phyloP scores from a whole-genome alignment of 2,329 filamentous ascomycete genomes.

The Fusarium praegraminearum region DNA sequence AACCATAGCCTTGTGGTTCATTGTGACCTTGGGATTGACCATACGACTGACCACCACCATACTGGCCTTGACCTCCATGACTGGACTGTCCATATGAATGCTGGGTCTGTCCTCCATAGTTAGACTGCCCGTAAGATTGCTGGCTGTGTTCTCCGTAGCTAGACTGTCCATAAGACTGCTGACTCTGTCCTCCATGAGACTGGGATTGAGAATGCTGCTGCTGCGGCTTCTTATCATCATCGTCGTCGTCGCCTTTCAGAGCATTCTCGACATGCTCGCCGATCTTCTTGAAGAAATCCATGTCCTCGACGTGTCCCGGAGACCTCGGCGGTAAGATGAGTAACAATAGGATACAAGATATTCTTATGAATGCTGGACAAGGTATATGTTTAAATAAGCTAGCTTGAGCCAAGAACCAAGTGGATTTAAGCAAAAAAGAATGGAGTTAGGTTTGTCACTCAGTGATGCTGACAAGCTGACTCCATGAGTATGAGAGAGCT shows the following conservation, averaged over 20 bases:
- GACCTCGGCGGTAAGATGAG: conserved; percentile 4
- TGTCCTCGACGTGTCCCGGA: conserved; percentile 17
- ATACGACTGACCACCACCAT: neutral
- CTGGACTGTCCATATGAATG: neutral
- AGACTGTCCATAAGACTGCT: conserved; percentile 8
- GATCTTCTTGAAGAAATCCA: conserved; percentile 55
- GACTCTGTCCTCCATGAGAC: conserved; percentile 12
- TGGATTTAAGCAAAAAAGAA: conserved; percentile 22
- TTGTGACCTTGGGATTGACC: conserved; percentile 48
- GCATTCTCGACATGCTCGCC: conserved; percentile 38
- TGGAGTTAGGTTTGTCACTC: conserved; percentile 14
- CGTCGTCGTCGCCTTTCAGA: conserved; percentile 52
- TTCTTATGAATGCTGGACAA: neutral
- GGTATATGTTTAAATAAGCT: neutral
- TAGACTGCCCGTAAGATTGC: neutral
- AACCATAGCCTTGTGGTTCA: conserved; percentile 50
- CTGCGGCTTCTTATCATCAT: conserved; percentile 52
- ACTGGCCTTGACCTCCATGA: neutral
- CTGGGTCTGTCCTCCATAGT: neutral
- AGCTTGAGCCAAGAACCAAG: conserved; percentile 21
- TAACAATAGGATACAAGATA: neutral
- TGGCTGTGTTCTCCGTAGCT: neutral
- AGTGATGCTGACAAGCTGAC: conserved; percentile 38
- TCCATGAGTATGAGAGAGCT: conserved; percentile 15
- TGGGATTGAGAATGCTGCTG: conserved; percentile 58